Conservation (phyloP, 169 alveolate species). For the Plasmodium inui region DNA sequence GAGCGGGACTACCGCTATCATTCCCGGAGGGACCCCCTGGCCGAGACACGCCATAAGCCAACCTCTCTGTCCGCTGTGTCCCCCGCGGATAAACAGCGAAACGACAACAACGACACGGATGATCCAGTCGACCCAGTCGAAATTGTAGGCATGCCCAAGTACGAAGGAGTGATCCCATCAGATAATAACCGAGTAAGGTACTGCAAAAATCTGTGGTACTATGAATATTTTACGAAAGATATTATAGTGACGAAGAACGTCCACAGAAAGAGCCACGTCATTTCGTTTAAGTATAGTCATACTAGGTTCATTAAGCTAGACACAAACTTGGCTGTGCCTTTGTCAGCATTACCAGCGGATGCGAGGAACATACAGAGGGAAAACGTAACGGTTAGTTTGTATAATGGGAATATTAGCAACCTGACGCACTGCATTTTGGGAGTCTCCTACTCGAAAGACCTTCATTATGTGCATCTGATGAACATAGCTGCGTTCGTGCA, state of each 20-base stretch:
- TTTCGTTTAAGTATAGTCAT: slow-evolving; percentile 31
- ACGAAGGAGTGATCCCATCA: slow-evolving; percentile 73
- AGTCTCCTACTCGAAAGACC: slow-evolving; percentile 56
- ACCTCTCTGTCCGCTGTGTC: neutral
- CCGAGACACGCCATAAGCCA: neutral
- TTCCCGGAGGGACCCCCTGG: neutral
- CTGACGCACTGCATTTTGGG: slow-evolving; percentile 54
- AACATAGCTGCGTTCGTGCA: slow-evolving; percentile 72
- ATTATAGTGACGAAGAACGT: slow-evolving; percentile 1
- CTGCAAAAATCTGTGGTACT: slow-evolving; percentile 59
- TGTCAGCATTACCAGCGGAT: slow-evolving; percentile 72
- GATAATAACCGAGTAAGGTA: slow-evolving; percentile 41
- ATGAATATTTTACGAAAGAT: slow-evolving; percentile 66
- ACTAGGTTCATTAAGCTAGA: slow-evolving; percentile 49
- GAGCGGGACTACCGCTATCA: neutral
- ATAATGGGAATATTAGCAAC: slow-evolving; percentile 48
- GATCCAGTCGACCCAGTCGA: neutral
- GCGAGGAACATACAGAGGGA: slow-evolving; percentile 40
- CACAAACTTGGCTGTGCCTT: slow-evolving; percentile 56
- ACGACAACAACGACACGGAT: neutral
- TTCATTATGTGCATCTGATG: slow-evolving; percentile 53
- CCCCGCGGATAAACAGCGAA: neutral
- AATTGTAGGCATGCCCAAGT: slow-evolving; percentile 67
- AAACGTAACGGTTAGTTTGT: slow-evolving; percentile 48
- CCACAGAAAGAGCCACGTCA: slow-evolving; percentile 36